These are phyloP conservation scores for Leccinum fallax DNA, from an alignment of 1,284 basidiomycete genomes.

Conservation along the genomic window DNA sequence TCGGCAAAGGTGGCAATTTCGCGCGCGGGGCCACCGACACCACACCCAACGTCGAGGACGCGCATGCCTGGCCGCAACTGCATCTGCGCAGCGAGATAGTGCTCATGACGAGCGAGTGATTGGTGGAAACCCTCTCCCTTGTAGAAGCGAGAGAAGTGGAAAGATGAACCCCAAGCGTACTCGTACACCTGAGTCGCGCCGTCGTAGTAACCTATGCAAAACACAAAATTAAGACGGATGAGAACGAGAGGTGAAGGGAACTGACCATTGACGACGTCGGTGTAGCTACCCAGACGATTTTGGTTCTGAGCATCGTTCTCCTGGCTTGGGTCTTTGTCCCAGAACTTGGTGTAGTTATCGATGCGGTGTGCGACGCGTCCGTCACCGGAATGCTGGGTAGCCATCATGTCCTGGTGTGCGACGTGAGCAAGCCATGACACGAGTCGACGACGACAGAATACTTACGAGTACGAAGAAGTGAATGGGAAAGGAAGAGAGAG, in stretches of 20 bases:
- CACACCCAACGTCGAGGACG: slow-evolving; percentile 97
- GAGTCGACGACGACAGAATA: neutral
- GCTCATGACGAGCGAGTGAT: slow-evolving; percentile 94
- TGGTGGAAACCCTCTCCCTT: slow-evolving; percentile 88
- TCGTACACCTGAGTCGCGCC: slow-evolving; percentile 97
- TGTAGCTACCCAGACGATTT: slow-evolving; percentile 84
- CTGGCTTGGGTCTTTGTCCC: slow-evolving; percentile 84
- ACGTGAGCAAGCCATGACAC: neutral
- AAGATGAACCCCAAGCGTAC: slow-evolving; percentile 91
- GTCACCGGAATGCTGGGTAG: slow-evolving; percentile 46
- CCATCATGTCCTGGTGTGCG: slow-evolving; percentile 10
- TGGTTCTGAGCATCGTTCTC: slow-evolving; percentile 73
- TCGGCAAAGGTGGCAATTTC: slow-evolving; percentile 95
- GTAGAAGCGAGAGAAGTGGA: slow-evolving; percentile 99
- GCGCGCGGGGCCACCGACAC: slow-evolving; percentile 95
- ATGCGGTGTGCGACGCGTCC: slow-evolving; percentile 84
- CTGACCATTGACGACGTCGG: slow-evolving; percentile 92
- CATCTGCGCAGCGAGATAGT: slow-evolving; percentile 93
- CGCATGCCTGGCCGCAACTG: slow-evolving; percentile 85
- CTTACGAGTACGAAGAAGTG: slow-evolving; percentile 3
- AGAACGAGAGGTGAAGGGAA: neutral
- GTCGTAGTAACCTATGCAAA: slow-evolving; percentile 51
- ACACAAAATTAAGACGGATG: neutral
- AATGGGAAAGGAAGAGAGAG: neutral
- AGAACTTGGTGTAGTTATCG: slow-evolving; percentile 91